These are phyloP conservation scores for Craspedostauros australis DNA, from an alignment of 108 stramenopile genomes.

Conservation along the genomic window DNA sequence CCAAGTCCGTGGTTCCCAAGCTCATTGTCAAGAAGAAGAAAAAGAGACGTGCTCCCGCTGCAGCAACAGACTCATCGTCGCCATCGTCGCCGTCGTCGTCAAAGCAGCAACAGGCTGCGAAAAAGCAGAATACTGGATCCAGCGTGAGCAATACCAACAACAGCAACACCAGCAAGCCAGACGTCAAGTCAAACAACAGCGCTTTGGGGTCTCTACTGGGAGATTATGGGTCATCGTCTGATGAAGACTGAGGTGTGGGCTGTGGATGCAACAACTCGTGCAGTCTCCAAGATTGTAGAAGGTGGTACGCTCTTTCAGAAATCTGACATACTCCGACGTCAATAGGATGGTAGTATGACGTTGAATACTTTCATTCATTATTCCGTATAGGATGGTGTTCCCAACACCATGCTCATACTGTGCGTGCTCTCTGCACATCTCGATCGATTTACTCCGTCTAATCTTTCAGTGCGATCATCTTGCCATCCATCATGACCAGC, in stretches of 20 bases:
- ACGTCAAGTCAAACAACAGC: neutral
- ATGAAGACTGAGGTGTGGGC: slow-evolving; percentile 4
- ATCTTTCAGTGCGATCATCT: too few relatives aligned
- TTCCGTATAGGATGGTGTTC: too few relatives aligned
- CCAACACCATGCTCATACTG: too few relatives aligned
- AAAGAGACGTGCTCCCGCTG: too few relatives aligned
- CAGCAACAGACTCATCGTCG: too few relatives aligned
- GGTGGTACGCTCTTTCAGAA: neutral
- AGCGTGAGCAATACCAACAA: neutral
- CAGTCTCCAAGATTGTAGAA: neutral
- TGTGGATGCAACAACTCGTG: neutral
- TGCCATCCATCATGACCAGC: too few relatives aligned
- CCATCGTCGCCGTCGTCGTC: too few relatives aligned
- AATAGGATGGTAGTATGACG: too few relatives aligned
- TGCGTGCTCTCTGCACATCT: too few relatives aligned
- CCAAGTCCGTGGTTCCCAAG: slow-evolving; percentile 7
- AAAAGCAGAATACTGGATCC: slow-evolving; percentile 9
- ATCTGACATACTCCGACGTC: neutral
- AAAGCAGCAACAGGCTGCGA: too few relatives aligned
- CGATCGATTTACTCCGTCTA: too few relatives aligned
- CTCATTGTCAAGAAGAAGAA: slow-evolving; percentile 26
- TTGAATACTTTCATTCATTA: too few relatives aligned
- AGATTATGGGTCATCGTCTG: slow-evolving; percentile 53
- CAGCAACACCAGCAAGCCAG: slow-evolving; percentile 1
- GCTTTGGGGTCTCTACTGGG: slow-evolving; percentile 37